Conservation (phyloP, 371 early-diverging fungal species). For the Mortierella sp. region DNA sequence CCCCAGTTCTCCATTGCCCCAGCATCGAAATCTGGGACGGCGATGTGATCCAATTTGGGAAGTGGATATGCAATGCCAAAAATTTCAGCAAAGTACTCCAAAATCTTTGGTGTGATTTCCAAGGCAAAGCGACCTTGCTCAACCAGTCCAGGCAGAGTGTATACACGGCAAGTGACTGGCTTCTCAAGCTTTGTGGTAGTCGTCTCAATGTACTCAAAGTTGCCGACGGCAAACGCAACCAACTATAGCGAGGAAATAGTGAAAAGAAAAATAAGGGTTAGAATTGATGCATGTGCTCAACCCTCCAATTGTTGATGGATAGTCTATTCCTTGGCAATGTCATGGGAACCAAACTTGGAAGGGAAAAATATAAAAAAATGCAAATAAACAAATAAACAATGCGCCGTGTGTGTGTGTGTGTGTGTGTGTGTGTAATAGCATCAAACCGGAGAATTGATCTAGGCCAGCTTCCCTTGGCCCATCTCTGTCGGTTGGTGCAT, state of each 20-base stretch:
- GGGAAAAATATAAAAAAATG: no score
- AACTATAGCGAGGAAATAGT: slow-evolving; percentile 59
- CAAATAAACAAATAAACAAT: no score
- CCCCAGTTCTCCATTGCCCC: slow-evolving; percentile 98
- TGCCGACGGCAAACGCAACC: slow-evolving; percentile 91
- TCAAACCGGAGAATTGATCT: no score
- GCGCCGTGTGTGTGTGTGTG: background rate
- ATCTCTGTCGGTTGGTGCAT: no score
- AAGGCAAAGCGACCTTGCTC: slow-evolving; percentile 85
- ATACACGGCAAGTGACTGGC: slow-evolving; percentile 82
- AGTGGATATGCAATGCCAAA: slow-evolving; percentile 90
- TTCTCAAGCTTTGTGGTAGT: slow-evolving; percentile 71
- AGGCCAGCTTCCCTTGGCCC: no score
- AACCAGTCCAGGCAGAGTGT: slow-evolving; percentile 76
- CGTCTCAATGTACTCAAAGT: slow-evolving; percentile 89
- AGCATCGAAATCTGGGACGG: slow-evolving; percentile 90
- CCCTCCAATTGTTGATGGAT: no score
- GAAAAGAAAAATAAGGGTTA: background rate
- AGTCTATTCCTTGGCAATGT: no score
- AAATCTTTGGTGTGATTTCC: slow-evolving; percentile 73
- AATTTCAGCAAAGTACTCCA: slow-evolving; percentile 85
- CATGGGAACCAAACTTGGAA: no score
- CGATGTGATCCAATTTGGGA: slow-evolving; percentile 91
- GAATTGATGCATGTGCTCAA: no score
- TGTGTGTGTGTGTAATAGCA: background rate